Percentiles rank a stretch among this genome's conserved stretches.
Conservation (phyloP, 176 grass and related monocot genomes). For the Juncus inflexus region DNA sequence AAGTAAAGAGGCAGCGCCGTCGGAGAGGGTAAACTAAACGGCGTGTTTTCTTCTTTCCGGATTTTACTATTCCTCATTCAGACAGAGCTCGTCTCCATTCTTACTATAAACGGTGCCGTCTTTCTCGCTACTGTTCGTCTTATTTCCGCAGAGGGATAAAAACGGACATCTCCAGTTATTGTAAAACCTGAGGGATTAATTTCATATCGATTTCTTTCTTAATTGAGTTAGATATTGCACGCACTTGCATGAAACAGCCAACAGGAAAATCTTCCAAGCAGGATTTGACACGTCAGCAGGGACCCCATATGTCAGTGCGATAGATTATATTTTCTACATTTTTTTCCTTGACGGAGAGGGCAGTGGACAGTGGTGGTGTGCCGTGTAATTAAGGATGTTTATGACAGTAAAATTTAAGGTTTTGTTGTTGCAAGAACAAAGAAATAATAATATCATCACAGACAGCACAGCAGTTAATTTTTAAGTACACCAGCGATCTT, state of each 20-base stretch:
- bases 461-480: no score
- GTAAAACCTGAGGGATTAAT: neutral
- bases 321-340: no score
- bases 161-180: neutral
- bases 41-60: slow-evolving; percentile 4
- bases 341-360: no score
- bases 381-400: no score
- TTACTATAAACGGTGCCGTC: slow-evolving; percentile 11
- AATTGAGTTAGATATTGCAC: neutral
- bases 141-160: slow-evolving; percentile 5
- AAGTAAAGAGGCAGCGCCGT: slow-evolving; percentile 16
- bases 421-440: no score
- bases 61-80: slow-evolving; percentile 15
- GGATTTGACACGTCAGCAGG: neutral
- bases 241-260: neutral
- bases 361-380: no score
- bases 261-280: neutral
- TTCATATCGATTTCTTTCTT: neutral
- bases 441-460: no score
- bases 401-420: no score
- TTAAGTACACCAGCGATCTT: no score
- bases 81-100: neutral
- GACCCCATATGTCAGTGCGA: no score
- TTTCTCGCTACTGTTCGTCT: slow-evolving; percentile 3
- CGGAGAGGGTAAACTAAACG: neutral